phyloP scores from a whole-genome alignment of 305 asterid species.

The Fraxinus ornus region DNA sequence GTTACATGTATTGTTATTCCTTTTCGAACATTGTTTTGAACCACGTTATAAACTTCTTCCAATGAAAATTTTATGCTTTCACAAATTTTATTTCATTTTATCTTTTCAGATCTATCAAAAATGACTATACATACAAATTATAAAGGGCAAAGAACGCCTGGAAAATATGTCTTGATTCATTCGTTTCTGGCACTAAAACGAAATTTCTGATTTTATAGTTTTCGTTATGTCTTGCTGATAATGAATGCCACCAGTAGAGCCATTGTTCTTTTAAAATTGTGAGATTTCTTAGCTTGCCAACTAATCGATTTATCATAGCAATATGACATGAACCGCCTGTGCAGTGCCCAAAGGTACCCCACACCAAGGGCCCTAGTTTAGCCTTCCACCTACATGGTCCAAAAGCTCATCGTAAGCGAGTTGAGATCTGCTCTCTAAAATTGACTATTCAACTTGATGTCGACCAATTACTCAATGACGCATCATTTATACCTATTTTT shows the following conservation, averaged over 20 bases:
- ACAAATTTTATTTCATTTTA: not conserved
- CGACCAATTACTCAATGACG: no score
- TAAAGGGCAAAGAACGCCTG: not conserved
- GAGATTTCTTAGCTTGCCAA: conserved; percentile 2
- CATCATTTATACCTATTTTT: no score
- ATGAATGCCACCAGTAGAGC: conserved; percentile 1
- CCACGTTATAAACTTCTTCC: not conserved
- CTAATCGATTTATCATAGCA: not conserved
- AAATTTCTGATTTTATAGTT: not conserved
- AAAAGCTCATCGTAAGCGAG: no score
- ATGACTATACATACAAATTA: not conserved
- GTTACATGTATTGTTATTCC: not conserved
- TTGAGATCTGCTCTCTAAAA: no score
- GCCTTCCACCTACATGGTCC: not conserved
- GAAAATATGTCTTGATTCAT: not conserved
- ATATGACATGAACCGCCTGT: not conserved
- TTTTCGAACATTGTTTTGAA: not conserved
- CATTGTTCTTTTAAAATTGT: not conserved
- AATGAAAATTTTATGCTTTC: not conserved
- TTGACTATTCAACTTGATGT: no score
- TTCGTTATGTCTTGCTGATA: not conserved
- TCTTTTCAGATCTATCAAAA: not conserved
- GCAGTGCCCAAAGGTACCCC: not conserved
- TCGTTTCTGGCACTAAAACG: not conserved
- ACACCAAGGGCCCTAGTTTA: not conserved